A percentile compares a stretch with the other conserved stretches of the same genome.
Evolutionary conservation across 768 basidiomycete species (phyloP).

Genomic region (Rhodotorula paludigena): DNA sequence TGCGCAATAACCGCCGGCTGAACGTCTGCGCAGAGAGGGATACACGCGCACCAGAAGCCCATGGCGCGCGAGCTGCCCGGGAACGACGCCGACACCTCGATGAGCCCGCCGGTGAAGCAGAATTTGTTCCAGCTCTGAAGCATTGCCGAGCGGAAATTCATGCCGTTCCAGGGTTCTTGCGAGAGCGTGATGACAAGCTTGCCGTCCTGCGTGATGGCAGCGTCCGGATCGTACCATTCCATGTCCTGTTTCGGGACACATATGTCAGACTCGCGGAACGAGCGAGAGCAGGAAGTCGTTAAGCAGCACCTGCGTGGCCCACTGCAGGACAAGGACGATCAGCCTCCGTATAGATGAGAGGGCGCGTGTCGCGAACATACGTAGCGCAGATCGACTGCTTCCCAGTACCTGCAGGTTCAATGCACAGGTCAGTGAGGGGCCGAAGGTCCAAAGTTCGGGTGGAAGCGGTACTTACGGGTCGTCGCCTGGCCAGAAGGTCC

Average conservation of each 20-base stretch:
- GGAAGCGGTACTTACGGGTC: not conserved
- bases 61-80: slow-evolving; percentile 15
- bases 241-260: too few species aligned
- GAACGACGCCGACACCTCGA: slow-evolving; percentile 35
- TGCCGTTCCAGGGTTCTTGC: slow-evolving; percentile 28
- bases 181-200: slow-evolving; percentile 39
- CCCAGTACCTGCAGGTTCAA: slow-evolving; percentile 44
- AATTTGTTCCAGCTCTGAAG: slow-evolving; percentile 42
- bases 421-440: too few species aligned
- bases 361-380: too few species aligned
- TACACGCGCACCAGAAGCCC: slow-evolving; percentile 23
- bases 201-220: slow-evolving; percentile 48
- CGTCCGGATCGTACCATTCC: slow-evolving; percentile 49
- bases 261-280: slow-evolving; percentile 18
- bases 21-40: not conserved
- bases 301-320: slow-evolving; percentile 38
- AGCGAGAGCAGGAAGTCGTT: slow-evolving; percentile 9
- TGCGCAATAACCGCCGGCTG: too few species aligned
- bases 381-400: slow-evolving; percentile 52
- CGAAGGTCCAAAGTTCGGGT: too few species aligned
- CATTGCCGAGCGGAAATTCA: slow-evolving; percentile 41
- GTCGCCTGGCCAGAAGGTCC: slow-evolving; percentile 59
- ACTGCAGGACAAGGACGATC: not conserved
- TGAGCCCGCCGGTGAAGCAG: slow-evolving; percentile 44
- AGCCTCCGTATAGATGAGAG: not conserved